Conservation (phyloP, 495 filamentous ascomycete species). For the Talaromyces thailandensis region DNA sequence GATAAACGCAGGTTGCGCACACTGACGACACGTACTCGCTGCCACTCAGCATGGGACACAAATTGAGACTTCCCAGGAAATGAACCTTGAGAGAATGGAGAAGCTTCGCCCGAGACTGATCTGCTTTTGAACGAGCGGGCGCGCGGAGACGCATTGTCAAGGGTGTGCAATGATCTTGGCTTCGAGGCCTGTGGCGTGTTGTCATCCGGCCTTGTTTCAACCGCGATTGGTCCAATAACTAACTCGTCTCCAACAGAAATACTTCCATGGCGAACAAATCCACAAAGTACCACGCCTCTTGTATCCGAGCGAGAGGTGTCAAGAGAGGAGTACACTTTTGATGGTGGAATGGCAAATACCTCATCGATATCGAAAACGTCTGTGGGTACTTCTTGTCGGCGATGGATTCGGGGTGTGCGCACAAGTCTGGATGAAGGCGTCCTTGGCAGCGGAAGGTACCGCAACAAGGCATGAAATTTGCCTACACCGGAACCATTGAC, state of each 20-base stretch:
- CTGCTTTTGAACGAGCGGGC: conserved; percentile 19
- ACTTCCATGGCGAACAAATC: conserved; percentile 69
- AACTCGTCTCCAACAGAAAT: conserved; percentile 73
- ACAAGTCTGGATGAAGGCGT: conserved; percentile 31
- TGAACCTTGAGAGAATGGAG: conserved; percentile 21
- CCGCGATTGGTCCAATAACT: conserved; percentile 66
- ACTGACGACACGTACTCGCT: conserved; percentile 67
- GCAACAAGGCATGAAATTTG: conserved; percentile 72
- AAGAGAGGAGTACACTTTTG: conserved; percentile 33
- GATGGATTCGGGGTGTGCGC: conserved; percentile 21
- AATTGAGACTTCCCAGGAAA: conserved; percentile 19
- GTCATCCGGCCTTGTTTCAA: conserved; percentile 21
- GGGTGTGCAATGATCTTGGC: conserved; percentile 5
- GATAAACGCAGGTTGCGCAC: conserved; percentile 82
- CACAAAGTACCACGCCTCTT: conserved; percentile 64
- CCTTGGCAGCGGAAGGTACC: conserved; percentile 62
- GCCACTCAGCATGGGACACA: conserved; percentile 48
- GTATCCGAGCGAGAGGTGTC: conserved; percentile 29
- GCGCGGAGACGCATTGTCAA: conserved; percentile 13
- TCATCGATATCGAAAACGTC: conserved; percentile 85
- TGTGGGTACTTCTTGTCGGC: conserved; percentile 24
- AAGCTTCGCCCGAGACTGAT: conserved; percentile 24
- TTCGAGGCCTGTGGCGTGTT: conserved; percentile 12
- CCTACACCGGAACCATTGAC: conserved; percentile 77
- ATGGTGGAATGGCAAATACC: conserved; percentile 53